Base-by-base conservation (phyloP, 2,329 filamentous ascomycete species). In the Elsinoe arachidis region DNA sequence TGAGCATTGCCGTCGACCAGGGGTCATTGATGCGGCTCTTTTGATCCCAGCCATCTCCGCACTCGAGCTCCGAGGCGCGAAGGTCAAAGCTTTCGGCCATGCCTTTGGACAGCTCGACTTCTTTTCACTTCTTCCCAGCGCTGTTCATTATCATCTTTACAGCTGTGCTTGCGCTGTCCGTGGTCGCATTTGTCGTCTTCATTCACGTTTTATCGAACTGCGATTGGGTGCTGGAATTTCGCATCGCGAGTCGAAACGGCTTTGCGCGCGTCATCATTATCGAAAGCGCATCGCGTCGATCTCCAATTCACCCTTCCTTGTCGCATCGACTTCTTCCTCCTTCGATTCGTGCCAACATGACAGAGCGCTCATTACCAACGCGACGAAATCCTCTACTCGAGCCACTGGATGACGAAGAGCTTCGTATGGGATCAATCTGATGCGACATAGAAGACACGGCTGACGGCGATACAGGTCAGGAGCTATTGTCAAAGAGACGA, bases 401-500 rank as follows among this genome's bases (percentile, higher is more conserved):
- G 56, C 71, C 80, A n/a, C 14, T 56, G 23, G 80, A 84, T 60
- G 78, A 82, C 63, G 76, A 85, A 56, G 85, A 85, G 55, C 67
- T 75, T 54, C 81, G 86, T 89, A 85, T 65, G 78, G 17, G 77
- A 61, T 60, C 61, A 39, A 37, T 26, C 15, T 41, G 30, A 14
- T 10, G n/a, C 44, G 21, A 14, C 4, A 7, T 6, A 26, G 14
- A 34, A 37, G n/a, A 38, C 19, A 10, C 26, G 26, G 37, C 46
- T 46, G 43, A 51, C 49, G 35, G 26, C 23, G 12, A 41, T 26
- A 53, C 67, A 78, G 75, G 73, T 60, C 73, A 77, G 59, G 74
- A 75, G 19, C 84, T 96, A 57, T 83, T 96, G 62, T 78, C 85
- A 71, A 86, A 90, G 68, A 87, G 93, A 68, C 88, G 92, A 64